Evolutionary conservation across 2,329 filamentous ascomycete species (phyloP).

Genomic region (Penicillium palitans): DNA sequence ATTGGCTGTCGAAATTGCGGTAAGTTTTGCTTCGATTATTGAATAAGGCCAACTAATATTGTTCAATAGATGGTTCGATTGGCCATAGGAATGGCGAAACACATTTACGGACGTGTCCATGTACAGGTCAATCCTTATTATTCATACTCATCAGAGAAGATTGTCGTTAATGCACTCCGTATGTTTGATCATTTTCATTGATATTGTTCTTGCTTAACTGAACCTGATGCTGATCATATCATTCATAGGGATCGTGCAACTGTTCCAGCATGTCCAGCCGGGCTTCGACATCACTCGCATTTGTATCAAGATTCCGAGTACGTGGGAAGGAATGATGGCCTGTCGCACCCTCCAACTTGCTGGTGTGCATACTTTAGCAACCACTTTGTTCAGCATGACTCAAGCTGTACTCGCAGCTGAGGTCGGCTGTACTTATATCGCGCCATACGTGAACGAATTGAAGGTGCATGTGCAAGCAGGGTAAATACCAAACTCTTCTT

Average conservation of each 20-base stretch:
- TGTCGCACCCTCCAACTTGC: conserved; percentile 55
- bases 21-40: conserved; percentile 29
- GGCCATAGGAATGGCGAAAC: conserved; percentile 52
- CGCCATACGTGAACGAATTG: conserved; percentile 65
- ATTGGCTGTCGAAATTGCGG: conserved; percentile 58
- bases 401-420: conserved; percentile 61
- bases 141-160: conserved; percentile 53
- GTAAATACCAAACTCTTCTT: conserved; percentile 16
- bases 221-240: neutral
- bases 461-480: conserved; percentile 59
- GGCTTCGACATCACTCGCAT: conserved; percentile 51
- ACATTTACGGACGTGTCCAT: conserved; percentile 56
- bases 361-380: conserved; percentile 61
- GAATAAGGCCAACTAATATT: neutral
- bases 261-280: conserved; percentile 50
- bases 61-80: conserved; percentile 56
- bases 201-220: neutral
- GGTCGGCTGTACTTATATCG: conserved; percentile 61
- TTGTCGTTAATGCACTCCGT: conserved; percentile 55
- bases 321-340: conserved; percentile 64
- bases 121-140: conserved; percentile 62
- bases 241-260: conserved; percentile 51
- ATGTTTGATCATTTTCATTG: conserved; percentile 17
- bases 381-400: conserved; percentile 62
- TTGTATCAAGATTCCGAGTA: conserved; percentile 64